Evolutionary conservation across 495 filamentous ascomycete genomes (phyloP), one percentile per base, ranked within the genome.

Genomic region (Neurospora discreta): DNA sequence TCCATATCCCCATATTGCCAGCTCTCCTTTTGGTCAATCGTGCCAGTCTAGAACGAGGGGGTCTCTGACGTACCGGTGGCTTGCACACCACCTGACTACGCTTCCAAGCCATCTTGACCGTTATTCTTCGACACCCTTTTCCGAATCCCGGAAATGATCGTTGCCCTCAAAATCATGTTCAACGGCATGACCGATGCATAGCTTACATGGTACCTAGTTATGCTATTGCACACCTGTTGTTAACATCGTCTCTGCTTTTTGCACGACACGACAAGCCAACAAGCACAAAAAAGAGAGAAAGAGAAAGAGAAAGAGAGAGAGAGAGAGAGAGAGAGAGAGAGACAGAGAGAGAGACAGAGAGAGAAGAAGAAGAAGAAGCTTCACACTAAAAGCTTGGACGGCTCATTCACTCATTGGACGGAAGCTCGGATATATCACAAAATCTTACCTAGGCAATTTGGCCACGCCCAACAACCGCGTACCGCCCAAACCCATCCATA

Each of bases 211-310:
- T n/a, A n/a, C n/a, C n/a, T 65, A 65, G 52, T 65, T 65, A 65
- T 65, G 52, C 52, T 8, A 65, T 65, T 65, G 30, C 52, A 58
- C 68, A 13, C 18, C 68, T 69, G 18, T 43, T 69, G 18, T 23
- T 9, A 68, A 71, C 58, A 58, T 23, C 42, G 46, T 30, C 39
- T 46, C 16, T 41, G 52, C 20, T 60, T 30, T 30, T 60, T 39
- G 39, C 72, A 67, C 69, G 46, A 69, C 52, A 60, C 72, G 72
- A 46, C 72, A 73, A 30, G 65, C 68, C 11, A 68, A 65, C 43
- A 67, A n/a, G n/a, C n/a, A n/a, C 68, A 16, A 26, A 26, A 58
- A 13, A 60, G 23, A 60, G 11, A 71, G 39, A 67, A n/a, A n/a
- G n/a, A n/a, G n/a, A n/a, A n/a, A n/a, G n/a, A n/a, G n/a, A n/a